These are phyloP conservation scores for Trichoderma lentiforme DNA, from an alignment of 2,329 filamentous ascomycete species.

Conservation along the genomic window DNA sequence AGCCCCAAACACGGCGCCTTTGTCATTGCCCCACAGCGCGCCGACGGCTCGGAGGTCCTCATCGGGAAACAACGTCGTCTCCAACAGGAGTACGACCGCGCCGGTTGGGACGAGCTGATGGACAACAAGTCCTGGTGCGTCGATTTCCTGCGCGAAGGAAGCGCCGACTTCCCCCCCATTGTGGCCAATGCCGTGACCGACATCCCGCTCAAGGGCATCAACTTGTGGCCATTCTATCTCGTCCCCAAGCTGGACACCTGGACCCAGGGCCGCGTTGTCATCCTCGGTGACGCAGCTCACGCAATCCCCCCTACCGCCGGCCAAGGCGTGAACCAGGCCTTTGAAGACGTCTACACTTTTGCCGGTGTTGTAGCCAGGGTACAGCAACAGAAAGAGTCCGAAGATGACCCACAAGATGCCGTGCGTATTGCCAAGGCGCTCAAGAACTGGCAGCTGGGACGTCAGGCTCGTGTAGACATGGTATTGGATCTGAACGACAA, in stretches of 20 bases:
- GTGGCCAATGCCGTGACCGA: constrained; percentile 34
- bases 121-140: constrained; percentile 38
- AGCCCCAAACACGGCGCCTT: constrained; percentile 44
- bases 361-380: constrained; percentile 37
- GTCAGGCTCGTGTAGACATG: constrained; percentile 46
- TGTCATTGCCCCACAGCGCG: constrained; percentile 47
- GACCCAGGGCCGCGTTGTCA: constrained; percentile 37
- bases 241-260: constrained; percentile 46
- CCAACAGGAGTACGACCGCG: constrained; percentile 34
- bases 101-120: constrained; percentile 41
- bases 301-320: constrained; percentile 47
- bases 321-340: constrained; percentile 46
- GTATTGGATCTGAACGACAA: constrained; percentile 47
- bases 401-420: not conserved
- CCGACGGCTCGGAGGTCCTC: constrained; percentile 47
- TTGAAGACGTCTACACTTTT: constrained; percentile 49
- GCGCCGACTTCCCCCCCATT: constrained; percentile 35
- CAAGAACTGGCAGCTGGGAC: constrained; percentile 45
- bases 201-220: constrained; percentile 34
- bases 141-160: constrained; percentile 34
- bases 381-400: constrained; percentile 23
- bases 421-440: constrained; percentile 24
- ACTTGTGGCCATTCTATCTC: constrained; percentile 49
- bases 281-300: constrained; percentile 49
- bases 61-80: constrained; percentile 44